Evolutionary conservation across 345 rosid species (phyloP).

Genomic region (Chamaenerion angustifolium): DNA sequence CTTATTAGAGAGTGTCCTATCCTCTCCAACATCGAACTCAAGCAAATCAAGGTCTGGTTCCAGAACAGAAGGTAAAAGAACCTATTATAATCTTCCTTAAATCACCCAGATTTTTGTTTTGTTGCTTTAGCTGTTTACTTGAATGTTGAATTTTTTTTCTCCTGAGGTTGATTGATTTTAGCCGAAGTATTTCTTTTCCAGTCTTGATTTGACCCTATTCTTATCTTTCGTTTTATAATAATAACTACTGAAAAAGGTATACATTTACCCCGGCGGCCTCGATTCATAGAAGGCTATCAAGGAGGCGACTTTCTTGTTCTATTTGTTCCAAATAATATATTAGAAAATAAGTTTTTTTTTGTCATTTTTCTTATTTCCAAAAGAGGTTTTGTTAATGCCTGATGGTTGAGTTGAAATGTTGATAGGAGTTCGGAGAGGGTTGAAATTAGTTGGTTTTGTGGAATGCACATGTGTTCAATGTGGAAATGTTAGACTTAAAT

Average conservation of each 20-base stretch:
- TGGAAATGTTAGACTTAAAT: too few species aligned
- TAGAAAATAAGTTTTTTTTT: not conserved
- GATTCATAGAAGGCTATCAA: too few species aligned
- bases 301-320: too few species aligned
- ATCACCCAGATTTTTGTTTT: conserved; percentile 12
- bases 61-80: conserved; percentile 87
- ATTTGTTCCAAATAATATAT: not conserved
- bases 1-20: conserved; percentile 96
- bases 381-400: not conserved
- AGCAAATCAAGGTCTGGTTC: conserved; percentile 99
- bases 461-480: not conserved
- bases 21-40: conserved; percentile 96
- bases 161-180: conserved; percentile 20
- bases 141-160: conserved; percentile 11
- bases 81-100: conserved; percentile 1
- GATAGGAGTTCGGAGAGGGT: not conserved
- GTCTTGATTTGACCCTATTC: conserved; percentile 15
- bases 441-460: not conserved
- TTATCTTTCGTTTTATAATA: conserved; percentile 14
- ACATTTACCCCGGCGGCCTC: not conserved
- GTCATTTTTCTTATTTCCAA: not conserved
- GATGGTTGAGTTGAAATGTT: too few species aligned
- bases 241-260: conserved; percentile 2
- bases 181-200: conserved; percentile 8
- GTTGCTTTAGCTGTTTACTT: conserved; percentile 7